These are phyloP conservation scores for Caryopteris hybrid DNA, from an alignment of 305 asterid species.

Conservation along the genomic window DNA sequence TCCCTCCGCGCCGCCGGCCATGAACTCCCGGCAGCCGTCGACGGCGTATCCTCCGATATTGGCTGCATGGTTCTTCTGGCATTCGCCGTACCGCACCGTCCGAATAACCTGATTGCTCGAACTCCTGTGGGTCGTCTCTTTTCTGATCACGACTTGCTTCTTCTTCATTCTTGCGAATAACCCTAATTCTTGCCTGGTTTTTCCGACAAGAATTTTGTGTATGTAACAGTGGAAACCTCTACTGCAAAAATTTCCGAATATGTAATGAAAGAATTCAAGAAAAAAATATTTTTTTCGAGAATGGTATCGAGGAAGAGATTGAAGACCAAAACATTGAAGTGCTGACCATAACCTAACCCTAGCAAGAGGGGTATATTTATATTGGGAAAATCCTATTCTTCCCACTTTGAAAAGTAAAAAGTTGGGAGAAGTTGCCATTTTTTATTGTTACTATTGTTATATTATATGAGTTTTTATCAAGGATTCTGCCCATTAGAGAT, in stretches of 20 bases:
- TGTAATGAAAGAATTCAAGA: not conserved
- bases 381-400: conserved; percentile 24
- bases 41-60: conserved; percentile 79
- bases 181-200: conserved; percentile 16
- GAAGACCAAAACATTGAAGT: conserved; percentile 12
- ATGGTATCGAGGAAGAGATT: not conserved
- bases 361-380: conserved; percentile 35
- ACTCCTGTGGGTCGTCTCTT: conserved; percentile 31
- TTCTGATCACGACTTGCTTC: conserved; percentile 49
- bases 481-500: conserved; percentile 12
- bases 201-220: not conserved
- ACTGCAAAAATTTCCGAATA: not conserved
- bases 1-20: conserved; percentile 85
- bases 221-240: not conserved
- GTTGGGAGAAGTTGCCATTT: conserved; percentile 6
- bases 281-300: not conserved
- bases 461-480: not conserved
- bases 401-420: conserved; percentile 42
- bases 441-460: too few relatives aligned
- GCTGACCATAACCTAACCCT: conserved; percentile 45
- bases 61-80: conserved; percentile 92
- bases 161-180: conserved; percentile 44
- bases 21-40: conserved; percentile 93
- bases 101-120: conserved; percentile 24
- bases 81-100: conserved; percentile 62